Evolutionary conservation across 2,329 filamentous ascomycete genomes (phyloP), one percentile per base, ranked within the genome.

Genomic region (Xylariaceae sp.): DNA sequence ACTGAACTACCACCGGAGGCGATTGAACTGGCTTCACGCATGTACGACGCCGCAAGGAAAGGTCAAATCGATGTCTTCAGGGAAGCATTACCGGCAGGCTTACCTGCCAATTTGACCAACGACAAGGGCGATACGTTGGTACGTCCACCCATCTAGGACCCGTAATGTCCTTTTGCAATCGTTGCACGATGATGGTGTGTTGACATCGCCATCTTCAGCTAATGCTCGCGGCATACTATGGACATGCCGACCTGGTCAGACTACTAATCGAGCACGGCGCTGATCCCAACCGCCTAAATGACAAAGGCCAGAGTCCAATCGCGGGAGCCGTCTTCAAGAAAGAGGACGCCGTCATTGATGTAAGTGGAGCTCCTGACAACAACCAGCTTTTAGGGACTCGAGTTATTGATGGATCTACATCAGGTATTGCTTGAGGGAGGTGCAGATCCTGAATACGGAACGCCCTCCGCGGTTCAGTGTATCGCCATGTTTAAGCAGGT

Each of bases 281-380:
- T 1, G 85, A 90, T 66, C 80, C 86, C 0, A 89, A 90, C 71
- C 77, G 81, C 1, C 68, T 89, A 34, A 90, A 90, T 63, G 87
- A 87, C 62, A 74, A 82, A 50, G 84, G 84, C 0, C 88, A 90
- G 73, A 88, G 85, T 62, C 84, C 85, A 0, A 76, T 90, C 2
- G 87, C 87, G 0, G 88, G 88, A 0, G 87, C 87, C 0, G 84
- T 90, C 7, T 90, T 90, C 72, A 90, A 90, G 73, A 83, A 83
- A 9, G 85, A 88, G 68, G 80, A 82, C 57, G 82, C 80, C 3
- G 83, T 90, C 2, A 80, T 90, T 8, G 81, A 82, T 70, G 80
- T 82, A 60, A 34, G 60, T 42, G 18, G n/a, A 34, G 10, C 47
- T 17, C 23, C 35, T 13, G 10, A 15, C 3, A 51, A 34, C 5